Evolutionary conservation across 805 yeast genomes (phyloP).

Genomic region (Cephaloascus albidus): DNA sequence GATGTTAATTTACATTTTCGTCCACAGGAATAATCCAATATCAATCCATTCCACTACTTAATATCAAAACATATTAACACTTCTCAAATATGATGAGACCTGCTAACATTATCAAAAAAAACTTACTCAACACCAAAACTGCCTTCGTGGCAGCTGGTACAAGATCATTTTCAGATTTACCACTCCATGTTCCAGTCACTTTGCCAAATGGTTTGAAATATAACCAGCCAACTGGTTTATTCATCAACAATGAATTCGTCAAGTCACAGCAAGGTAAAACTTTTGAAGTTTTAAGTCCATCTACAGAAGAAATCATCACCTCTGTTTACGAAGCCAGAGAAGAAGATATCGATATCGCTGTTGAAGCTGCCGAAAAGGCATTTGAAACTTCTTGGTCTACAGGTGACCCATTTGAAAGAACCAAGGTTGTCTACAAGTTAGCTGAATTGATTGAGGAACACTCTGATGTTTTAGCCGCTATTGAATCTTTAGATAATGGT

Average conservation of each 20-base stretch:
- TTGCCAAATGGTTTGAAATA: conserved; percentile 32
- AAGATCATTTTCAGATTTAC: conserved; percentile 19
- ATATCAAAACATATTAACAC: background rate
- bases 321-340: conserved; percentile 31
- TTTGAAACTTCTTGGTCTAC: conserved; percentile 28
- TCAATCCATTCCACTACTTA: background rate
- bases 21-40: too few species aligned
- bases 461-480: conserved; percentile 29
- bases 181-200: conserved; percentile 25
- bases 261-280: conserved; percentile 25
- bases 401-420: conserved; percentile 25
- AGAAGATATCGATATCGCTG: conserved; percentile 34
- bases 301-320: conserved; percentile 34
- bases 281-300: conserved; percentile 29
- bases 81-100: background rate
- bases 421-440: conserved; percentile 21
- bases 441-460: conserved; percentile 33
- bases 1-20: background rate
- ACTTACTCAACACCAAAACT: background rate
- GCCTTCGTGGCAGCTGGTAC: conserved; percentile 1
- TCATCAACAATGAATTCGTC: conserved; percentile 35
- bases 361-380: conserved; percentile 30
- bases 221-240: conserved; percentile 37
- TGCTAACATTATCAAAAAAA: background rate
- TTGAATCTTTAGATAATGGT: conserved; percentile 37